Conservation (phyloP, 129 eudicot genomes). For the Rutidosis leptorrhynchoides region DNA sequence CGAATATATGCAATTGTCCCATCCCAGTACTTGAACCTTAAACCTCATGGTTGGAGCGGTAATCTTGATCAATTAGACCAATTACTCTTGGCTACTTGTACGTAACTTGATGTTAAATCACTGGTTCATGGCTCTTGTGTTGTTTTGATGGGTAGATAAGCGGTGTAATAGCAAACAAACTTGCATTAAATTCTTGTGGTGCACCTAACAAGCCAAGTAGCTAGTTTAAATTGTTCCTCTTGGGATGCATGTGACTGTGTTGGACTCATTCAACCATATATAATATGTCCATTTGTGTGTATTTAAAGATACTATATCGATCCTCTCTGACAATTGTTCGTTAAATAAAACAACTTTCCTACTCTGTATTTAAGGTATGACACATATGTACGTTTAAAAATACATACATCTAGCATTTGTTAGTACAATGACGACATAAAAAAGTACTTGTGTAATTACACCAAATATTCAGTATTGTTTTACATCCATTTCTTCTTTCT, state of each 20-base stretch:
- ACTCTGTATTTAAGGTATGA: slow-evolving; percentile 12
- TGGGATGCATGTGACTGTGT: slow-evolving; percentile 42
- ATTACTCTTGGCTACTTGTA: no score
- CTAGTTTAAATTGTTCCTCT: slow-evolving; percentile 20
- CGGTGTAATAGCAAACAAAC: slow-evolving; percentile 30
- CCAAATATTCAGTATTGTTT: no score
- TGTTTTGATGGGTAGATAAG: slow-evolving; percentile 54
- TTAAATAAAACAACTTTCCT: slow-evolving; percentile 13
- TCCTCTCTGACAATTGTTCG: slow-evolving; percentile 25
- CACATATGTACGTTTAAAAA: slow-evolving; percentile 3
- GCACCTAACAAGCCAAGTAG: slow-evolving; percentile 40
- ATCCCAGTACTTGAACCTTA: no score
- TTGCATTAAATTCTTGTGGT: slow-evolving; percentile 49
- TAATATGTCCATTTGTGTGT: slow-evolving; percentile 24
- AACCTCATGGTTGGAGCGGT: no score
- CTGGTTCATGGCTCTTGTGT: slow-evolving; percentile 38
- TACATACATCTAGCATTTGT: neutral
- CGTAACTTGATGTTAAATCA: slow-evolving; percentile 13
- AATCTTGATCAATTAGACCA: no score
- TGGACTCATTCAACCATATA: slow-evolving; percentile 38
- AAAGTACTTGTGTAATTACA: no score
- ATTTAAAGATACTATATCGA: slow-evolving; percentile 20
- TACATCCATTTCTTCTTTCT: no score
- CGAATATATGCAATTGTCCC: no score
- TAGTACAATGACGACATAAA: neutral